Conservation (phyloP, 2,329 filamentous ascomycete species). For the Ophidiomyces ophidiicola region DNA sequence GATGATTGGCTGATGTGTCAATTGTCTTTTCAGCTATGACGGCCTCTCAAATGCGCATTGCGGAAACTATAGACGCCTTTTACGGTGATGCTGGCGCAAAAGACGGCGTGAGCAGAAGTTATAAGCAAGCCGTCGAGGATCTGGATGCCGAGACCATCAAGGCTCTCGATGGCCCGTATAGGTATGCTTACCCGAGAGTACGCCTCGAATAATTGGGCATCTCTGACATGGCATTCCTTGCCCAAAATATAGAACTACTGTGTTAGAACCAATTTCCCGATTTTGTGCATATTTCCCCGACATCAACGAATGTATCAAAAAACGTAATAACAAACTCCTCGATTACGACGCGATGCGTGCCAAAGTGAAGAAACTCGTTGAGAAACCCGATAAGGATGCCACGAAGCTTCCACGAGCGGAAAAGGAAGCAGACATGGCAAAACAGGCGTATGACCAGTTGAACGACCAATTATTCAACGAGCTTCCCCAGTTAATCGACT, state of each 20-base stretch:
- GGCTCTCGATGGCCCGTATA: constrained; percentile 88
- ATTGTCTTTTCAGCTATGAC: constrained; percentile 63
- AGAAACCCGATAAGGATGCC: constrained; percentile 97
- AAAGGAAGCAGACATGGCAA: constrained; percentile 91
- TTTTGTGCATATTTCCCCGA: constrained; percentile 99
- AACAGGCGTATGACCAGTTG: constrained; percentile 83
- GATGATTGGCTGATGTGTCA: neutral
- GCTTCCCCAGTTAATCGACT: constrained; percentile 87
- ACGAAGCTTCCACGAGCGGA: constrained; percentile 92
- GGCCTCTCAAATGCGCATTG: constrained; percentile 96
- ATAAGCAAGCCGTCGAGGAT: constrained; percentile 97
- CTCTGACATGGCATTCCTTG: no score
- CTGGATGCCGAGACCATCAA: constrained; percentile 98
- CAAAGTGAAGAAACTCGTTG: constrained; percentile 90
- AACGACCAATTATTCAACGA: constrained; percentile 93
- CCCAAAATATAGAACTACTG: constrained; percentile 53
- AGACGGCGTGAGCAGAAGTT: constrained; percentile 89
- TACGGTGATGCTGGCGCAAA: constrained; percentile 92
- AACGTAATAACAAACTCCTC: constrained; percentile 93
- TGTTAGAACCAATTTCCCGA: constrained; percentile 85
- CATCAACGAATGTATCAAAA: constrained; percentile 99
- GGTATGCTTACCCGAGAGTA: constrained; percentile 36
- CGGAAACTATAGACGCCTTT: constrained; percentile 97
- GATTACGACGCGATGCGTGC: constrained; percentile 94
- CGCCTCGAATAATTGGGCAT: neutral